A percentile compares a stretch with the other conserved stretches of the same genome.
phyloP scores from a whole-genome alignment of 768 basidiomycete genomes.

The Lactarius pseudohatsudake region DNA sequence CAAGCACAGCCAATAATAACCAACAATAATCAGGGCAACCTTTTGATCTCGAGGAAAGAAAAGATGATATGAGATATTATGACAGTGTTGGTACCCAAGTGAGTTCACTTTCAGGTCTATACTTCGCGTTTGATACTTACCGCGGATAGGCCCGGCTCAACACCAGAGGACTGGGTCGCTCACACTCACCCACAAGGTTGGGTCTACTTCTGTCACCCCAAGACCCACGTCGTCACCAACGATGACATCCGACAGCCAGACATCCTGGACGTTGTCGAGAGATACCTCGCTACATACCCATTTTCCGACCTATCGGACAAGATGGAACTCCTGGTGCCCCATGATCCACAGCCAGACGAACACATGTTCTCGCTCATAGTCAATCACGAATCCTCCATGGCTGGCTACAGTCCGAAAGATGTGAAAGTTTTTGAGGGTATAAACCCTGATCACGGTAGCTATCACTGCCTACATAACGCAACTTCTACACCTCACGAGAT shows the following conservation, averaged over 20 bases:
- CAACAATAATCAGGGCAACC: not conserved
- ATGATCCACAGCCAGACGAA: slow-evolving; percentile 31
- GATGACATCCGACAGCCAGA: slow-evolving; percentile 49
- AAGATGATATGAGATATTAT: slow-evolving; percentile 3
- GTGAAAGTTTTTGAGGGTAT: slow-evolving; percentile 19
- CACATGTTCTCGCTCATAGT: slow-evolving; percentile 42
- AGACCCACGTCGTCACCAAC: slow-evolving; percentile 45
- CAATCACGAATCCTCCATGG: slow-evolving; percentile 50
- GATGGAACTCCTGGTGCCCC: slow-evolving; percentile 47
- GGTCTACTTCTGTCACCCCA: slow-evolving; percentile 49
- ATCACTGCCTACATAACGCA: slow-evolving; percentile 30
- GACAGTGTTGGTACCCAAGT: slow-evolving; percentile 8
- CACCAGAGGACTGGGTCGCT: slow-evolving; percentile 11
- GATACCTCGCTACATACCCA: slow-evolving; percentile 35
- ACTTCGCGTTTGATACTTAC: not conserved
- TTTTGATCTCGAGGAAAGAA: not conserved
- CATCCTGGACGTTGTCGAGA: slow-evolving; percentile 35
- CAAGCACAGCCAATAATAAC: not conserved
- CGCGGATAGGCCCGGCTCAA: slow-evolving; percentile 4
- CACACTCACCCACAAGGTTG: slow-evolving; percentile 50
- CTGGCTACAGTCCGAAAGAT: slow-evolving; percentile 39
- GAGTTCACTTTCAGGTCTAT: not conserved
- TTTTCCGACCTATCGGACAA: slow-evolving; percentile 38
- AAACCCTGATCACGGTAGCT: slow-evolving; percentile 11
- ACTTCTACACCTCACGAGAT: slow-evolving; percentile 13